Evolutionary conservation across 805 yeast species (phyloP).

Genomic region (Spathaspora arborariae): DNA sequence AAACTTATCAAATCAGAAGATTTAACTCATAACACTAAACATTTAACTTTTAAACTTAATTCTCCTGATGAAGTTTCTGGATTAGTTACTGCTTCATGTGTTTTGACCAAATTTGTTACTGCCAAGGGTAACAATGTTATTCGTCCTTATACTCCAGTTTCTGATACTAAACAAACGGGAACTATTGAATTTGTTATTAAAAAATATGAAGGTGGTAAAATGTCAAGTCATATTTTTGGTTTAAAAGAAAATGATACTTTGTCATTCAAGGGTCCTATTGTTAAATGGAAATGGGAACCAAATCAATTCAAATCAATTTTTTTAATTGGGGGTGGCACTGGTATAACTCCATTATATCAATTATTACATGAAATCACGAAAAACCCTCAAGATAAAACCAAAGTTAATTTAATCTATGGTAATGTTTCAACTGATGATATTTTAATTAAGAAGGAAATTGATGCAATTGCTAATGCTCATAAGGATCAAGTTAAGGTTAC

Average conservation of each 20-base stretch:
- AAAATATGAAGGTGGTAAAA: constrained; percentile 80
- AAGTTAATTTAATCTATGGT: constrained; percentile 80
- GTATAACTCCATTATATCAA: constrained; percentile 95
- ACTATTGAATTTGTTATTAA: constrained; percentile 76
- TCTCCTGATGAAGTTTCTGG: constrained; percentile 68
- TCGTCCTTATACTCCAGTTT: constrained; percentile 86
- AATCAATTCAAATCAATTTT: constrained; percentile 78
- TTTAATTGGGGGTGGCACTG: constrained; percentile 93
- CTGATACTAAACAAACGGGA: constrained; percentile 69
- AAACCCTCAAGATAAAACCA: constrained; percentile 85
- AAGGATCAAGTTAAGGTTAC: constrained; percentile 75
- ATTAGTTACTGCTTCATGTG: constrained; percentile 70
- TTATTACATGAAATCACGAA: constrained; percentile 69
- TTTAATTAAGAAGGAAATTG: constrained; percentile 74
- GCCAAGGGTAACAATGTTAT: constrained; percentile 83
- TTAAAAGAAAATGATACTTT: constrained; percentile 78
- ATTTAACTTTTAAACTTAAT: constrained; percentile 68
- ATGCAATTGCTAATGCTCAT: constrained; percentile 56
- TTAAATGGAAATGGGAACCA: constrained; percentile 87
- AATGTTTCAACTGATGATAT: constrained; percentile 75
- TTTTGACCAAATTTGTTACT: constrained; percentile 77
- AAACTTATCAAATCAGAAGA: constrained; percentile 48
- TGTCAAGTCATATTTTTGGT: constrained; percentile 67
- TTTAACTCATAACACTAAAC: constrained; percentile 61
- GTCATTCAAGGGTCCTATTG: constrained; percentile 90